A percentile compares a stretch with the other conserved stretches of the same genome.
Conservation (phyloP, 345 rosid species). For the Eucalyptus curtisii region DNA sequence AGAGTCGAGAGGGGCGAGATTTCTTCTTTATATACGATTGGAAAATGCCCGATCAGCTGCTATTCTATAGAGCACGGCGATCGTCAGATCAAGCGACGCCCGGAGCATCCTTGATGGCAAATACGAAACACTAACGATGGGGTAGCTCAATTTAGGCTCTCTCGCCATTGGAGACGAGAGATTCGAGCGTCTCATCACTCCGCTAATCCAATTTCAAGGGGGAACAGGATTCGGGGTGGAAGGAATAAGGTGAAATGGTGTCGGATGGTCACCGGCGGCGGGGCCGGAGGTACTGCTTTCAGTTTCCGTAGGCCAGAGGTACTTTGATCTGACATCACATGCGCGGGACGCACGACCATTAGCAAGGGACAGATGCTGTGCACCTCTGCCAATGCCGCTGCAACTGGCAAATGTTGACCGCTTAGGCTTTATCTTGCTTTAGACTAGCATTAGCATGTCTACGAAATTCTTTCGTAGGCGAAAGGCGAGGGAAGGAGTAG, state of each 20-base stretch:
- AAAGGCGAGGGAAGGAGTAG: not conserved
- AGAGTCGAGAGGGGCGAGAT: not conserved
- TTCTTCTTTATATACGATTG: not conserved
- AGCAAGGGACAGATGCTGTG: not conserved
- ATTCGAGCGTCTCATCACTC: fast-evolving
- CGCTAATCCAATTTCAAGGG: not conserved
- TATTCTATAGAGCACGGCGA: fast-evolving
- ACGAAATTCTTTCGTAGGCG: not conserved
- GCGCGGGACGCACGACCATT: not conserved
- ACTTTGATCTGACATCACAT: not conserved
- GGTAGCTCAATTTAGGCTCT: not conserved
- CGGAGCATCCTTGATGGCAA: fast-evolving
- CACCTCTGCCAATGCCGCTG: not conserved
- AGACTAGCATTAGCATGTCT: not conserved
- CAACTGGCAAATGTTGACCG: not conserved
- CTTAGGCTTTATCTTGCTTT: not conserved
- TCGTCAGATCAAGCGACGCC: fast-evolving
- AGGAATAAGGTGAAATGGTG: not conserved
- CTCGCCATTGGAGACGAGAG: not conserved
- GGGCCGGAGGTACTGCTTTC: not conserved
- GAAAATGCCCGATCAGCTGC: fast-evolving
- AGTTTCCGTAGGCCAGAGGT: not conserved
- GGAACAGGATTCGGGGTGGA: not conserved
- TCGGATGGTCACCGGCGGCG: not conserved
- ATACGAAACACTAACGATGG: not conserved